Evolutionary conservation across 2,329 filamentous ascomycete genomes (phyloP).

Genomic region (Hawksworthiomyces lignivorus): DNA sequence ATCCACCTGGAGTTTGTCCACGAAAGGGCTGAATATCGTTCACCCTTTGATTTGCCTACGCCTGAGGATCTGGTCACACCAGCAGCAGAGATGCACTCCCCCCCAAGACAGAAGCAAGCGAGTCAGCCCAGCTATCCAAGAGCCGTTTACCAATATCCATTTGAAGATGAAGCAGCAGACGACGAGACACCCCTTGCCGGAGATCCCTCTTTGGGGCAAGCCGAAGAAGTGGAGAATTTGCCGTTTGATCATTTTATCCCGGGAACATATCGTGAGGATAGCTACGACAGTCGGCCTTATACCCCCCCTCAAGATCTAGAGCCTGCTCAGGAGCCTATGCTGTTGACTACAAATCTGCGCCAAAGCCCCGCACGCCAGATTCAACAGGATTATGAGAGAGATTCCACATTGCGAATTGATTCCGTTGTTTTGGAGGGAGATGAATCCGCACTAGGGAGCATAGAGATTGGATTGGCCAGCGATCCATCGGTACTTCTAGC

Average conservation of each 20-base stretch:
- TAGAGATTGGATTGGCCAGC: too few relatives aligned
- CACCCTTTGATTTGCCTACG: slow-evolving; percentile 13
- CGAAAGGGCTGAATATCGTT: slow-evolving; percentile 14
- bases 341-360: neutral
- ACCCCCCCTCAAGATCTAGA: slow-evolving; percentile 6
- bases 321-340: neutral
- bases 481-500: neutral
- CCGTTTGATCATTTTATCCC: slow-evolving; percentile 9
- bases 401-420: too few relatives aligned
- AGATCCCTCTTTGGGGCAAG: neutral
- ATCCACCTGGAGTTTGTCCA: neutral
- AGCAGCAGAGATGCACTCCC: too few relatives aligned
- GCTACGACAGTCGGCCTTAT: slow-evolving; percentile 6
- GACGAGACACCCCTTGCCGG: slow-evolving; percentile 1
- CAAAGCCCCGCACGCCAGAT: slow-evolving; percentile 4
- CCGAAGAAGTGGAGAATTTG: neutral
- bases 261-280: slow-evolving; percentile 11
- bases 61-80: slow-evolving; percentile 4
- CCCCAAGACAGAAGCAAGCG: neutral
- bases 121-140: slow-evolving; percentile 18
- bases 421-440: too few relatives aligned
- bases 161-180: slow-evolving; percentile 33
- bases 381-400: too few relatives aligned
- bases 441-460: too few relatives aligned
- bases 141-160: slow-evolving; percentile 43